Conservation (phyloP, 129 eudicot species). For the Arctium lappa region DNA sequence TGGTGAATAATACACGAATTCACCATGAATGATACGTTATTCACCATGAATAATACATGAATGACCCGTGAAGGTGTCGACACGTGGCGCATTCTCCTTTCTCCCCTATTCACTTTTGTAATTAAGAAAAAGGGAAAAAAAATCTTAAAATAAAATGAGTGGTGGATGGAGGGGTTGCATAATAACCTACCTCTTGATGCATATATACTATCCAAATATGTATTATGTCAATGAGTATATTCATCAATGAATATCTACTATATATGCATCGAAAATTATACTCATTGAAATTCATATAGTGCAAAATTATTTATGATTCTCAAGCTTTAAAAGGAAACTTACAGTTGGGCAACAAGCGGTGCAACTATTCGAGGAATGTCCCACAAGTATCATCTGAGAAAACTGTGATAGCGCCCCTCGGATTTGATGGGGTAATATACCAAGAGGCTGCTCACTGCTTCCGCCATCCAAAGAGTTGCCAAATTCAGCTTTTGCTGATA, state of each 20-base stretch:
- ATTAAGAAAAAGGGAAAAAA: no score
- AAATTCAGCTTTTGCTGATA: slow-evolving; percentile 76
- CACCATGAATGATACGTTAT: no score
- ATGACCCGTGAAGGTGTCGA: no score
- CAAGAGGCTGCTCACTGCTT: slow-evolving; percentile 75
- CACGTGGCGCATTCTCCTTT: no score
- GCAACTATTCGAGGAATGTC: slow-evolving; percentile 83
- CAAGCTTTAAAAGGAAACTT: slow-evolving; percentile 26
- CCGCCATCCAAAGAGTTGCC: slow-evolving; percentile 45
- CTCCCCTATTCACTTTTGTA: no score
- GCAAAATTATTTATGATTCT: neutral
- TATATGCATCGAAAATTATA: neutral
- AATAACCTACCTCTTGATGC: no score
- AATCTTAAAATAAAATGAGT: no score
- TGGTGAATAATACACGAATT: no score
- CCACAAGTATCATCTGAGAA: slow-evolving; percentile 94
- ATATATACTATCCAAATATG: neutral
- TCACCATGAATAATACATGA: no score
- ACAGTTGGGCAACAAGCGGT: slow-evolving; percentile 85
- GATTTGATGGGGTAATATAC: slow-evolving; percentile 91
- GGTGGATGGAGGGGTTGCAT: no score
- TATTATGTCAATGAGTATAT: neutral
- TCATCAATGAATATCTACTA: neutral
- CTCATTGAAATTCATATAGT: neutral
- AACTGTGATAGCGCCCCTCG: slow-evolving; percentile 80